Evolutionary conservation across 139 green algal genomes (phyloP).

Genomic region (Chlorella sorokiniana): DNA sequence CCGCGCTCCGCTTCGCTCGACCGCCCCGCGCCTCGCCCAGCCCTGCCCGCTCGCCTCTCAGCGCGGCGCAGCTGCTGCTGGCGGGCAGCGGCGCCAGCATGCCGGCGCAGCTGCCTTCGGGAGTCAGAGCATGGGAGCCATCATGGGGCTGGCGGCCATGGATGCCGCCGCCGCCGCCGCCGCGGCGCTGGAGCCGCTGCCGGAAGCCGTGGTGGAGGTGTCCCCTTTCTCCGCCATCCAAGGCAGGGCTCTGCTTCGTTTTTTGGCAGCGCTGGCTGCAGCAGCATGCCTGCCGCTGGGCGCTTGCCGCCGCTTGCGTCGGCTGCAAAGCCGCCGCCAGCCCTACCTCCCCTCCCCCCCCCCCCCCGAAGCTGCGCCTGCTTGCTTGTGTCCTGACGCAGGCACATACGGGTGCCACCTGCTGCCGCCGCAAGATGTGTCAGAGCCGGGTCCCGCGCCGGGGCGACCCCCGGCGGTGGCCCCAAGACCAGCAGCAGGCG

Average conservation of each 20-base stretch:
- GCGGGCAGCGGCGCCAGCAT: not conserved
- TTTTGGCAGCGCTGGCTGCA: not conserved
- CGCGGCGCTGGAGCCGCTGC: not conserved
- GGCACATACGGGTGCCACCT: conserved; percentile 27
- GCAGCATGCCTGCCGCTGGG: not conserved
- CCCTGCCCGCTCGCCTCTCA: not conserved
- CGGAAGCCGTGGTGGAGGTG: not conserved
- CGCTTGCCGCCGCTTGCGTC: not conserved
- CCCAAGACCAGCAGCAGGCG: conserved; percentile 6
- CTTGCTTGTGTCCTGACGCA: not conserved
- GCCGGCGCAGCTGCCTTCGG: not conserved
- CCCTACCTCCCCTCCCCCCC: no score
- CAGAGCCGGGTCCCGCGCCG: no score
- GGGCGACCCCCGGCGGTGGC: not conserved
- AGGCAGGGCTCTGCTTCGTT: not conserved
- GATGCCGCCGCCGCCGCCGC: conserved; percentile 5
- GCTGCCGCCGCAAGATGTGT: not conserved
- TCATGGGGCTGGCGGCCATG: not conserved
- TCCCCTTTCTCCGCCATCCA: conserved; percentile 18
- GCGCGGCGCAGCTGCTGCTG: not conserved
- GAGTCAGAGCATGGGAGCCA: not conserved
- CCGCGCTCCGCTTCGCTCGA: not conserved
- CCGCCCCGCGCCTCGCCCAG: not conserved
- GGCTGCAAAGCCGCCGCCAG: no score
- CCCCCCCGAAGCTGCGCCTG: no score